Percentiles rank a stretch among this genome's conserved stretches.
Conservation (phyloP, 306 rosid genomes). For the Cucumis sativus region Cucumber_9930_V3 NC_026657.2:8806501-8807000, state of each 20-base stretch:
- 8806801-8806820: not conserved
- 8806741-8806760: constrained; percentile 1
- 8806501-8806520: not conserved
- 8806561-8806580: not conserved
- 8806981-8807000: not conserved
- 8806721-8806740: constrained; percentile 35
- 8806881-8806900: constrained; percentile 74
- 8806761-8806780: not conserved
- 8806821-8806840: not conserved
- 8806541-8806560: not conserved
- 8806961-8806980: not conserved
- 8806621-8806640: not conserved
- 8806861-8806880: constrained; percentile 60
- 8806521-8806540: not conserved
- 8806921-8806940: constrained; percentile 87
- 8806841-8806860: not conserved
- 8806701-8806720: constrained; percentile 96
- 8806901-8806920: constrained; percentile 63
- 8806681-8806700: constrained; percentile 87
- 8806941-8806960: constrained; percentile 34
- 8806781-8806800: not conserved
- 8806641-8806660: constrained; percentile 45
- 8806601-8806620: constrained; percentile 27
- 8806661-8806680: constrained; percentile 74
- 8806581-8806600: constrained; percentile 28